phyloP scores from a whole-genome alignment of 2,329 filamentous ascomycete genomes.

The Aspergillus candidus region DNA sequence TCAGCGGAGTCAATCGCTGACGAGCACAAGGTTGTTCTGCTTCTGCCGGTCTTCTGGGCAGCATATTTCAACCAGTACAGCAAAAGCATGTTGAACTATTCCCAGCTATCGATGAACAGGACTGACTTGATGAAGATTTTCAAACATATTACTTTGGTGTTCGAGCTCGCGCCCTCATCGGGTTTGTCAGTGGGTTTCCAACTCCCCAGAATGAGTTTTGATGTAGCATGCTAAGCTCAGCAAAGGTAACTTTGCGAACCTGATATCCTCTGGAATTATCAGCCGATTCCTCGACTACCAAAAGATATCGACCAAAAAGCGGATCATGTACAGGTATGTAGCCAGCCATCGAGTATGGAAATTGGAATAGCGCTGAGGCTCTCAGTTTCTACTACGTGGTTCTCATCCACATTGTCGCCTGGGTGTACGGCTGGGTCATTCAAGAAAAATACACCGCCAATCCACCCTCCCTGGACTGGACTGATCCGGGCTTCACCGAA shows the following conservation, averaged over 20 bases:
- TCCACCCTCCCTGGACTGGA: constrained; percentile 39
- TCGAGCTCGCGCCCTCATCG: constrained; percentile 44
- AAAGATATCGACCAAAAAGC: constrained; percentile 32
- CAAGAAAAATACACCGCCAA: constrained; percentile 46
- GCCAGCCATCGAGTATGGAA: neutral
- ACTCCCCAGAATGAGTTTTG: neutral
- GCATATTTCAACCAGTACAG: constrained; percentile 43
- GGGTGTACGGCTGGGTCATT: constrained; percentile 50
- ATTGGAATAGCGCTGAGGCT: neutral
- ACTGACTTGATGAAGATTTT: constrained; percentile 34
- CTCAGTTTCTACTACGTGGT: constrained; percentile 43
- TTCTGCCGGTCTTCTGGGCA: constrained; percentile 42
- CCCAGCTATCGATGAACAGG: neutral
- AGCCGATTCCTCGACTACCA: constrained; percentile 43
- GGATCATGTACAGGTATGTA: constrained; percentile 33
- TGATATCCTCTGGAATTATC: constrained; percentile 43
- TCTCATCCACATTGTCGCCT: constrained; percentile 42
- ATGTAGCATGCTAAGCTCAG: constrained; percentile 1
- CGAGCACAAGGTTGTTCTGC: constrained; percentile 33
- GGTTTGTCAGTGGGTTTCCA: constrained; percentile 33
- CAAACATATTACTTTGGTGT: constrained; percentile 46
- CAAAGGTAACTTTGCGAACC: constrained; percentile 33
- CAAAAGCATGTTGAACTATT: constrained; percentile 22
- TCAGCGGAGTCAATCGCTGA: constrained; percentile 10
- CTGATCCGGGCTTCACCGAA: constrained; percentile 40